phyloP scores from a whole-genome alignment of 768 basidiomycete species.

The Calvatia gigantea region DNA sequence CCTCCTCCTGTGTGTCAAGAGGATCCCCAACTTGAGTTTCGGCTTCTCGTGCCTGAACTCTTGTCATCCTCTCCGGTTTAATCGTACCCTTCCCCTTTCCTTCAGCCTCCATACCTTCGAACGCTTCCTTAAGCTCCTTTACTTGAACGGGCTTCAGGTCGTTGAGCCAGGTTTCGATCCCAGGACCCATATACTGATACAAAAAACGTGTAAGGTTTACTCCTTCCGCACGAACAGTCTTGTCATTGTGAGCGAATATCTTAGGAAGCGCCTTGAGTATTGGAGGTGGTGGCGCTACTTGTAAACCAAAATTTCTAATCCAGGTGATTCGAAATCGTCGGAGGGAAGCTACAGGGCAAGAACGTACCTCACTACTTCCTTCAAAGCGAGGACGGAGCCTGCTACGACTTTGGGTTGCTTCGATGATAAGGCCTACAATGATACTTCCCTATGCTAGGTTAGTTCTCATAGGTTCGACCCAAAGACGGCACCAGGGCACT shows the following conservation, averaged over 20 bases:
- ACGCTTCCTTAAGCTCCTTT: constrained; percentile 91
- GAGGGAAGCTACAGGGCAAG: background rate
- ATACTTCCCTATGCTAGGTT: constrained; percentile 58
- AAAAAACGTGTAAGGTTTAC: constrained; percentile 67
- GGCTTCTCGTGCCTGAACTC: constrained; percentile 69
- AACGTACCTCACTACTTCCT: constrained; percentile 80
- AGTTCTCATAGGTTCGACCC: constrained; percentile 24
- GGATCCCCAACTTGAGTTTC: constrained; percentile 39
- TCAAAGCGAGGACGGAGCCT: constrained; percentile 70
- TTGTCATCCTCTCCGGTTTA: constrained; percentile 77
- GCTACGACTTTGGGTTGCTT: constrained; percentile 96
- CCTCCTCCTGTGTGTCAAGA: constrained; percentile 38
- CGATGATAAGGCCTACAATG: constrained; percentile 76
- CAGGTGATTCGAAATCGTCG: constrained; percentile 7
- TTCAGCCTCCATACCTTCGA: constrained; percentile 79
- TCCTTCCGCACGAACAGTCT: constrained; percentile 93
- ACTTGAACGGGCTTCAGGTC: constrained; percentile 97
- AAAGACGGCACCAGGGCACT: constrained; percentile 33
- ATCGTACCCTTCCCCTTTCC: constrained; percentile 81
- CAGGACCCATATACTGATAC: constrained; percentile 84
- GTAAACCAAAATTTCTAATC: constrained; percentile 72
- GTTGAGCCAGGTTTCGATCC: constrained; percentile 78
- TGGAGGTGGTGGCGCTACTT: constrained; percentile 68
- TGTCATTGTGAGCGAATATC: constrained; percentile 93
- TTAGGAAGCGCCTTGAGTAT: constrained; percentile 88